Conservation (phyloP, 2,329 filamentous ascomycete genomes). For the Thermothelomyces thermophilus region DNA sequence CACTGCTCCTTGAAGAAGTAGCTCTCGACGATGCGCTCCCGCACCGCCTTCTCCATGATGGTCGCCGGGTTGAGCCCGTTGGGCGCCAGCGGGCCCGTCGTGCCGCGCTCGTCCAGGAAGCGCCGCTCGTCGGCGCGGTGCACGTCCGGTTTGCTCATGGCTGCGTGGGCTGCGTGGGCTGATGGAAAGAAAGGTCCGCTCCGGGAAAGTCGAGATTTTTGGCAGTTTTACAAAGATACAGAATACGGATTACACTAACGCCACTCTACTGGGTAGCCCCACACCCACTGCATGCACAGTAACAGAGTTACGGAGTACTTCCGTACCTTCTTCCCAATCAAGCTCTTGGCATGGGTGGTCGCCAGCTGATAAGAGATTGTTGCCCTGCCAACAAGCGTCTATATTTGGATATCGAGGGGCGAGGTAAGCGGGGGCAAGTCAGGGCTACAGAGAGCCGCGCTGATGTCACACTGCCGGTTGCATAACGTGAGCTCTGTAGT, state of each 20-base stretch:
- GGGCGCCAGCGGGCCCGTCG: constrained; percentile 65
- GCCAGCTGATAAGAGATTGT: constrained; percentile 27
- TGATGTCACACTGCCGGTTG: neutral
- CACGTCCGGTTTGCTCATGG: constrained; percentile 37
- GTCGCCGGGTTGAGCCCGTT: constrained; percentile 91
- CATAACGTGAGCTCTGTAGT: too few species aligned
- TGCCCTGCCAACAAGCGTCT: constrained; percentile 12
- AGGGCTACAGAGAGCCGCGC: neutral
- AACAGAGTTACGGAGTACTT: too few species aligned
- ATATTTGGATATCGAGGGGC: constrained; percentile 10
- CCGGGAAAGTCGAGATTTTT: too few species aligned
- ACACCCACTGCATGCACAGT: too few species aligned
- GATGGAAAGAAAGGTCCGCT: too few species aligned
- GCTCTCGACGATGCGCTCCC: constrained; percentile 88
- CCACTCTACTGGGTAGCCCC: too few species aligned
- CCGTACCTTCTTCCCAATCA: too few species aligned
- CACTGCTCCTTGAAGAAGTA: constrained; percentile 99
- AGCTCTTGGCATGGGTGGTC: neutral
- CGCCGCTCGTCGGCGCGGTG: constrained; percentile 74
- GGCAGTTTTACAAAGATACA: too few species aligned
- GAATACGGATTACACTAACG: too few species aligned
- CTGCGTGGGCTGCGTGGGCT: too few species aligned
- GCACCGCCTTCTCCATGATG: constrained; percentile 90
- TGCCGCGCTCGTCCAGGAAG: constrained; percentile 88
- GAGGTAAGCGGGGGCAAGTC: neutral